These are phyloP conservation scores for Daedaleopsis nitida DNA, from an alignment of 768 basidiomycete genomes.

Conservation along the genomic window DNA sequence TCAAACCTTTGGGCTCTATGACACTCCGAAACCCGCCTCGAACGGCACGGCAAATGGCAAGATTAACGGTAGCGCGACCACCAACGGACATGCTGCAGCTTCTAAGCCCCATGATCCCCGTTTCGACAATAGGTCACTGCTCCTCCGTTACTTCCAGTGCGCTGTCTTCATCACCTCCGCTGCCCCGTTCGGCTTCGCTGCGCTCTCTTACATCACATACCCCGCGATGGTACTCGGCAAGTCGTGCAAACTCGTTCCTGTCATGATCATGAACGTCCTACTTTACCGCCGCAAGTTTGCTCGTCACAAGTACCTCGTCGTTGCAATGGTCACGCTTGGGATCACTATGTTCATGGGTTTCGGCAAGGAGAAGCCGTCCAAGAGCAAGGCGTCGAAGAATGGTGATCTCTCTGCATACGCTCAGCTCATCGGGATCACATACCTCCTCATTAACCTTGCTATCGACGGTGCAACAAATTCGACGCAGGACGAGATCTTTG, in stretches of 20 bases:
- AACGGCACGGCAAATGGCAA: slow-evolving; percentile 42
- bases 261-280: slow-evolving; percentile 96
- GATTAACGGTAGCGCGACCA: slow-evolving; percentile 21
- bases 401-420: slow-evolving; percentile 48
- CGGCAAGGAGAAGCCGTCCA: slow-evolving; percentile 55
- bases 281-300: slow-evolving; percentile 93
- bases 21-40: slow-evolving; percentile 24
- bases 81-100: slow-evolving; percentile 30
- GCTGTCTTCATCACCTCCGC: slow-evolving; percentile 87
- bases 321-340: slow-evolving; percentile 86
- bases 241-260: slow-evolving; percentile 98
- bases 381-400: slow-evolving; percentile 33
- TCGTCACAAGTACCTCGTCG: slow-evolving; percentile 93
- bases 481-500: slow-evolving; percentile 96
- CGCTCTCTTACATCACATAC: slow-evolving; percentile 94
- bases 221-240: slow-evolving; percentile 99
- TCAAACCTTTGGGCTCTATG: slow-evolving; percentile 64
- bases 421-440: slow-evolving; percentile 69
- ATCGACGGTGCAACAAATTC: slow-evolving; percentile 95
- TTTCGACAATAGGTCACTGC: slow-evolving; percentile 46
- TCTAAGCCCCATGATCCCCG: slow-evolving; percentile 28
- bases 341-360: slow-evolving; percentile 95
- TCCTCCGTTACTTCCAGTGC: slow-evolving; percentile 79
- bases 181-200: slow-evolving; percentile 94
- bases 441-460: slow-evolving; percentile 82